Evolutionary conservation across 192 early-diverging fungal species (phyloP), one percentile per base, ranked within the genome.

Genomic region (Coemansia umbellata): DNA sequence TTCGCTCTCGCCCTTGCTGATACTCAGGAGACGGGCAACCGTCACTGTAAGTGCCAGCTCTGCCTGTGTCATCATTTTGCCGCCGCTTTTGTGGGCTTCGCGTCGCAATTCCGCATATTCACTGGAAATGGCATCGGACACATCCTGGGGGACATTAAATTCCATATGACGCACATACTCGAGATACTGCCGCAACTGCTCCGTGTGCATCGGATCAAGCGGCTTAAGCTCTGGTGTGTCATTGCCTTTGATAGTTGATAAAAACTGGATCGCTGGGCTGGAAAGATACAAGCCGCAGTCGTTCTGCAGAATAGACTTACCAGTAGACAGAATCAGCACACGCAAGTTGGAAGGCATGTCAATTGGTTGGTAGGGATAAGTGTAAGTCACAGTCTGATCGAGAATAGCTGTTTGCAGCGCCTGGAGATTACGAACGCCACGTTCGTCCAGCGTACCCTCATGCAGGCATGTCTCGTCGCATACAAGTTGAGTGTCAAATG

Each of bases 401-500:
- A 79, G 57, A 17, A 87, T 80, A 17, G 81, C 59, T 5, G 81
- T 78, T 15, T 80, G 75, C 21, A 91, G 48, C 8, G 84, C 81
- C 27, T 87, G 86, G 24, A 89, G 56, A 54, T 91, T 91, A 35
- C 80, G 78, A 22, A 91, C 67, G 6, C 88, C 88, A 36, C 71
- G 67, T 33, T 88, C 86, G 15, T 68, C 56, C 24, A 91, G 65
- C 10, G 78, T 84, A 19, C 88, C 88, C 49, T 89, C 86, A 18
- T 81, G 62, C 55, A 91, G 51, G 15, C 75, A 79, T 1, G 87
- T 87, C 56, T 91, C 88, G 55, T 91, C 88, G 26, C 87, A 71
- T 3, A 89, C 47, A 9, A 89, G 40, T 23, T 66, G 59, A 0
- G 88, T 89, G 11, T 76, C 80, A 3, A 69, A 39, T 11, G 77